A percentile compares a stretch with the other conserved stretches of the same genome.
phyloP scores from a whole-genome alignment of 2,329 filamentous ascomycete genomes.

The Sphaerulina vaccinii region DNA sequence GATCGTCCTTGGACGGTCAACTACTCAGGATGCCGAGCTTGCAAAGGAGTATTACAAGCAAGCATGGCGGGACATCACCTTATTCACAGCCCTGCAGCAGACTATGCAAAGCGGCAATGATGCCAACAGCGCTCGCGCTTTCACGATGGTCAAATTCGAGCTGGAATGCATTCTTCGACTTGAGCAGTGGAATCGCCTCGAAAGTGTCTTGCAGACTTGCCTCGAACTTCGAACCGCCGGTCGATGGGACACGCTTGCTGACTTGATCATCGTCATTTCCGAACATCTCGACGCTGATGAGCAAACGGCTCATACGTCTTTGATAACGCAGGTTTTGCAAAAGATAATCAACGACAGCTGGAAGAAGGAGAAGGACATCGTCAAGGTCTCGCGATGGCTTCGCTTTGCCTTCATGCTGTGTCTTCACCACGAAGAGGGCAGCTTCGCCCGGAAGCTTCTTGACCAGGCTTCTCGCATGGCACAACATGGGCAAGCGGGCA shows the following conservation, averaged over 20 bases:
- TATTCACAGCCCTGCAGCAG: constrained; percentile 51
- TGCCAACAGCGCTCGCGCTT: constrained; percentile 44
- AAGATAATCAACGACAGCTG: constrained; percentile 70
- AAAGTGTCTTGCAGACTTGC: constrained; percentile 55
- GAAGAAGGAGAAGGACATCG: constrained; percentile 50
- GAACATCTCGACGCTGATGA: constrained; percentile 27
- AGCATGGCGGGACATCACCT: constrained; percentile 59
- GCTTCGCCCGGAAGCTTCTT: constrained; percentile 48
- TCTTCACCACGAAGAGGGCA: constrained; percentile 49
- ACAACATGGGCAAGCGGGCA: constrained; percentile 31
- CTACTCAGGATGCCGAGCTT: constrained; percentile 43
- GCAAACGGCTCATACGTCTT: constrained; percentile 1
- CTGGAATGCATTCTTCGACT: constrained; percentile 72
- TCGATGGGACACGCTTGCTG: constrained; percentile 48
- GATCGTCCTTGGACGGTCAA: constrained; percentile 49
- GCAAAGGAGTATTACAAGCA: constrained; percentile 62
- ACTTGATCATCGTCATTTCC: constrained; percentile 48
- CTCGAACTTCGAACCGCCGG: constrained; percentile 31
- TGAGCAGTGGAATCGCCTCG: constrained; percentile 65
- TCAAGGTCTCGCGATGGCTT: constrained; percentile 71
- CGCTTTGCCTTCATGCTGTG: constrained; percentile 72
- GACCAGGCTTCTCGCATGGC: constrained; percentile 61
- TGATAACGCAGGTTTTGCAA: constrained; percentile 49
- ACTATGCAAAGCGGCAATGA: constrained; percentile 17
- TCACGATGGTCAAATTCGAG: constrained; percentile 70